Evolutionary conservation across 345 rosid genomes (phyloP).

Genomic region (Mercurialis annua): DNA sequence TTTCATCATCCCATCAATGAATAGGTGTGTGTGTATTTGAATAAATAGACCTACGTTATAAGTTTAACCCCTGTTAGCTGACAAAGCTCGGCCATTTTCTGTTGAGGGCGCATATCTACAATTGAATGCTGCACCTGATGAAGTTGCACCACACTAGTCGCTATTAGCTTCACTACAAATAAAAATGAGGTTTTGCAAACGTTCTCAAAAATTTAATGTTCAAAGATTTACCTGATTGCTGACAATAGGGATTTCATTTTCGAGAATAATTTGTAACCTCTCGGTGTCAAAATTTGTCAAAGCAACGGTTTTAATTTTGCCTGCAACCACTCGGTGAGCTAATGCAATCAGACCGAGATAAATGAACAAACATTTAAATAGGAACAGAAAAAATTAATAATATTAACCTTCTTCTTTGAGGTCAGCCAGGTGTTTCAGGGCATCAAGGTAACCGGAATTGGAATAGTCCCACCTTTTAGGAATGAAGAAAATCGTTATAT

Average conservation of each 20-base stretch:
- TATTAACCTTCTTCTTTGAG: conserved; percentile 46
- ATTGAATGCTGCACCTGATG: conserved; percentile 90
- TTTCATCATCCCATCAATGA: not conserved
- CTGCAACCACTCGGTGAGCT: conserved; percentile 38
- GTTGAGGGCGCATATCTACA: conserved; percentile 96
- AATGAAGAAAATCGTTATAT: not conserved
- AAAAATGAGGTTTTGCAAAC: not conserved
- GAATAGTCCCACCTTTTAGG: conserved; percentile 88
- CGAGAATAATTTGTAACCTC: conserved; percentile 74
- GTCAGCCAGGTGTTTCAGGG: conserved; percentile 79
- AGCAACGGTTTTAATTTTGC: conserved; percentile 88
- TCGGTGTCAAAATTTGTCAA: conserved; percentile 93
- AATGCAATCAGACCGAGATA: conserved; percentile 23
- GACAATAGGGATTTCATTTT: conserved; percentile 84
- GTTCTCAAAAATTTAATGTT: not conserved
- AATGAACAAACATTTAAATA: conserved; percentile 15
- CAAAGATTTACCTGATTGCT: conserved; percentile 75
- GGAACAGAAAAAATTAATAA: conserved; percentile 10
- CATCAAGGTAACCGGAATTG: conserved; percentile 83
- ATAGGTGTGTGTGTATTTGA: not conserved
- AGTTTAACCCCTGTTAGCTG: conserved; percentile 88
- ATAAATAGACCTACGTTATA: conserved; percentile 57
- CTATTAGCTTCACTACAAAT: conserved; percentile 11
- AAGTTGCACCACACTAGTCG: conserved; percentile 13
- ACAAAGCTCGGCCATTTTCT: conserved; percentile 94